Evolutionary conservation across 2,329 filamentous ascomycete species (phyloP), one percentile per base, ranked within the genome.

Genomic region (Boeremia lycopersici): DNA sequence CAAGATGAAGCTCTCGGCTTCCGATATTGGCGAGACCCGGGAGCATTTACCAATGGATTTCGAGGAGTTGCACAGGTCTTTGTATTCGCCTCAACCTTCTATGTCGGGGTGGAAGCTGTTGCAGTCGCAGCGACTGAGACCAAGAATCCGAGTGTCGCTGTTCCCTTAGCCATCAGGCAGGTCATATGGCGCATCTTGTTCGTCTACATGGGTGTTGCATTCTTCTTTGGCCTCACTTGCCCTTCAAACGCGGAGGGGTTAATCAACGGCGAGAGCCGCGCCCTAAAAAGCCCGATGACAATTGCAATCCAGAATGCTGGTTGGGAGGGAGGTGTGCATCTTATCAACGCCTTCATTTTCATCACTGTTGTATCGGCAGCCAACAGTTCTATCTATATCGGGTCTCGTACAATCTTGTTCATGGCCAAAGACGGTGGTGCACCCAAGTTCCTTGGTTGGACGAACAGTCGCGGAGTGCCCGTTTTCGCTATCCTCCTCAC

Each of bases 361-460:
- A 77, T 91, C 15, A 91, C 89, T 4, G 89, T 88, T 48, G 76
- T 91, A 15, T 68, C 64, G 4, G 69, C 70, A 1, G 70, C 67
- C 62, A 93, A 93, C 74, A 86, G 84, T 47, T 89, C 87, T 8
- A 88, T 93, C 57, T 93, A 92, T 71, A 90, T 93, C 61, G 86
- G 86, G 39, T 89, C 87, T 3, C 84, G 90, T 19, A 92, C 89
- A 0, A 75, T 93, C 1, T 76, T 92, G 0, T 91, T 86, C 76
- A 89, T 93, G 85, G 88, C 88, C 0, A 86, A 90, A 64, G 85
- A 86, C 39, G 80, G 84, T 41, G 90, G 89, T 72, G 90, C 89
- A 0, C 90, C 90, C 0, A 77, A 74, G 17, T 82, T 93, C 63
- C 78, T 93, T 1, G 87, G 87, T 36, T 84, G 83, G 72, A 90